Conservation (phyloP, 2,329 filamentous ascomycete species). For the Xylaria sp. region DNA sequence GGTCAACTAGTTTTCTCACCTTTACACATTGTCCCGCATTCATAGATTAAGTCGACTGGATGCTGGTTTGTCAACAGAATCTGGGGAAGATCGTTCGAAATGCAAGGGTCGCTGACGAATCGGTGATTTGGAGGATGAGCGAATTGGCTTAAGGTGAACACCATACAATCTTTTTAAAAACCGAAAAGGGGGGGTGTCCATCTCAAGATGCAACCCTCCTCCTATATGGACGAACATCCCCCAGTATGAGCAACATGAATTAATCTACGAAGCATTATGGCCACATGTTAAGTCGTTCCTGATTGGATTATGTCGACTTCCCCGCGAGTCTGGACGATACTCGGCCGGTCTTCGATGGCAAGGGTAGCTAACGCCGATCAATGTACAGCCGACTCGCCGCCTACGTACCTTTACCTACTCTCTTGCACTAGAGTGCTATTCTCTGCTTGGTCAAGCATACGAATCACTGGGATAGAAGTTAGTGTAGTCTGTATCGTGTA, state of each 20-base stretch:
- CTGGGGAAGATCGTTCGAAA: conserved; percentile 28
- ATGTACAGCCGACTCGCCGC: conserved; percentile 6
- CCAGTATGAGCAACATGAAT: conserved; percentile 25
- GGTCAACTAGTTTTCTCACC: conserved; percentile 15
- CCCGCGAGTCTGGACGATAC: conserved; percentile 33
- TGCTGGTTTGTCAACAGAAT: conserved; percentile 18
- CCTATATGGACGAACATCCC: conserved; percentile 33
- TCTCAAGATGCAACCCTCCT: conserved; percentile 38
- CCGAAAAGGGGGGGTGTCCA: conserved; percentile 42
- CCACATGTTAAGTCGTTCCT: conserved; percentile 25
- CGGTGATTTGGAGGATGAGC: conserved; percentile 29
- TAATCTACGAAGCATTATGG: conserved; percentile 32
- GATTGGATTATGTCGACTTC: conserved; percentile 24
- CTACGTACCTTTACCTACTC: background rate
- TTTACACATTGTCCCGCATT: conserved; percentile 25
- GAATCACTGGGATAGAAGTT: background rate
- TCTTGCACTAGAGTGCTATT: background rate
- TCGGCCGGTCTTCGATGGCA: conserved; percentile 38
- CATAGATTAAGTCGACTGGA: conserved; percentile 37
- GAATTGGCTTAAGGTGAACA: conserved; percentile 38
- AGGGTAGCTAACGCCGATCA: conserved; percentile 17
- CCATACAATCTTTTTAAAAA: conserved; percentile 32
- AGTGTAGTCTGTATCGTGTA: background rate
- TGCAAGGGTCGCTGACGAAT: conserved; percentile 24
- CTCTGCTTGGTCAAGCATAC: background rate